Evolutionary conservation across 2,329 filamentous ascomycete species (phyloP).

Genomic region (Cladobotryum mycophilum): DNA sequence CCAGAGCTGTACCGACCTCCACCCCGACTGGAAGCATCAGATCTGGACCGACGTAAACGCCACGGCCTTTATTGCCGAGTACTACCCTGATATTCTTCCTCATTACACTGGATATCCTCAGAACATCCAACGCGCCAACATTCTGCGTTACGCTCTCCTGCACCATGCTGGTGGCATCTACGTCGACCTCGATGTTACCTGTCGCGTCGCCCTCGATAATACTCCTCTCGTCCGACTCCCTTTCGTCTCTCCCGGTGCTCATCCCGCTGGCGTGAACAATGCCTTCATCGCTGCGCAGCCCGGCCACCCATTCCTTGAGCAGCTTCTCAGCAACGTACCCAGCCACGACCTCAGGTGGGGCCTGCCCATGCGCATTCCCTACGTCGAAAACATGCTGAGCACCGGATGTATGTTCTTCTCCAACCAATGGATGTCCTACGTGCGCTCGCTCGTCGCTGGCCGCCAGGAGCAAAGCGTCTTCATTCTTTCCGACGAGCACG

Average conservation of each 20-base stretch:
- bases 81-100: slow-evolving; percentile 18
- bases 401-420: slow-evolving; percentile 22
- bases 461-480: slow-evolving; percentile 7
- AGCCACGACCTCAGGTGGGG: slow-evolving; percentile 19
- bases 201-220: slow-evolving; percentile 14
- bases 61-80: slow-evolving; percentile 15
- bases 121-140: slow-evolving; percentile 20
- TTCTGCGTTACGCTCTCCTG: slow-evolving; percentile 18
- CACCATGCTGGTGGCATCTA: slow-evolving; percentile 20
- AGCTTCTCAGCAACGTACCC: slow-evolving; percentile 15
- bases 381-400: slow-evolving; percentile 23
- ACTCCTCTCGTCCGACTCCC: slow-evolving; percentile 16
- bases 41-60: slow-evolving; percentile 20
- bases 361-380: slow-evolving; percentile 20
- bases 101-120: slow-evolving; percentile 17
- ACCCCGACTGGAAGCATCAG: slow-evolving; percentile 17
- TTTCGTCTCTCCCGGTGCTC: slow-evolving; percentile 17
- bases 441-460: slow-evolving; percentile 10
- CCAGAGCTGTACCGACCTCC: slow-evolving; percentile 15
- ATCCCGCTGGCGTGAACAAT: slow-evolving; percentile 20
- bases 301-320: slow-evolving; percentile 14
- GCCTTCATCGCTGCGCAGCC: slow-evolving; percentile 17
- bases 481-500: slow-evolving; percentile 14
- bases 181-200: slow-evolving; percentile 20
- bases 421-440: slow-evolving; percentile 21